phyloP scores from a whole-genome alignment of 495 filamentous ascomycete genomes.

The Acidomyces sp. region DNA sequence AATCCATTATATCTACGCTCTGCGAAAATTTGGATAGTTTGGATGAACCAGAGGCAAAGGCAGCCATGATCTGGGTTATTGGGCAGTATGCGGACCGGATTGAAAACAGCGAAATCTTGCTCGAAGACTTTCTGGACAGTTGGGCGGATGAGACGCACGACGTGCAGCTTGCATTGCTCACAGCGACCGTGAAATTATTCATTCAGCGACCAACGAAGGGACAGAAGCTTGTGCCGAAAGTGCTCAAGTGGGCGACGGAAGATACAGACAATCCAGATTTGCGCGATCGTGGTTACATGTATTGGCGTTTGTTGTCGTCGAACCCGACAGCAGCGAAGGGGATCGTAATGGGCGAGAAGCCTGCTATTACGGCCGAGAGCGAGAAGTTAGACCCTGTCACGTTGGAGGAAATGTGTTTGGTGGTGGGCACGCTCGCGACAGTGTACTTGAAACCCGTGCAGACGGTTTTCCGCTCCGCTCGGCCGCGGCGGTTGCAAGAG shows the following conservation, averaged over 20 bases:
- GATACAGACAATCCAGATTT: constrained; percentile 98
- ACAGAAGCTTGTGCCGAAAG: constrained; percentile 84
- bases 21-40: constrained; percentile 94
- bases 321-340: constrained; percentile 76
- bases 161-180: constrained; percentile 87
- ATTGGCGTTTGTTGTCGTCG: constrained; percentile 93
- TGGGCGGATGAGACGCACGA: constrained; percentile 91
- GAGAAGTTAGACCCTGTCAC: constrained; percentile 87
- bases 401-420: constrained; percentile 92
- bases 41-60: constrained; percentile 97
- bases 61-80: constrained; percentile 99
- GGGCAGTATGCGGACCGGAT: constrained; percentile 96
- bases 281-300: constrained; percentile 94
- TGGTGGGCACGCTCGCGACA: constrained; percentile 89
- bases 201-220: constrained; percentile 94
- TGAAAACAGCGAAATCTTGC: constrained; percentile 82
- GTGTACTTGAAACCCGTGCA: constrained; percentile 97
- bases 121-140: constrained; percentile 88
- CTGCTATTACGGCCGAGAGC: constrained; percentile 88
- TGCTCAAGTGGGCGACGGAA: constrained; percentile 96
- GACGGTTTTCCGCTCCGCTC: constrained; percentile 87
- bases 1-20: constrained; percentile 87
- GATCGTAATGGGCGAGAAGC: constrained; percentile 94
- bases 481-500: constrained; percentile 61
- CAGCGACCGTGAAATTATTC: constrained; percentile 95